phyloP scores from a whole-genome alignment of 805 yeast genomes.

The Saturnispora hagleri region DNA sequence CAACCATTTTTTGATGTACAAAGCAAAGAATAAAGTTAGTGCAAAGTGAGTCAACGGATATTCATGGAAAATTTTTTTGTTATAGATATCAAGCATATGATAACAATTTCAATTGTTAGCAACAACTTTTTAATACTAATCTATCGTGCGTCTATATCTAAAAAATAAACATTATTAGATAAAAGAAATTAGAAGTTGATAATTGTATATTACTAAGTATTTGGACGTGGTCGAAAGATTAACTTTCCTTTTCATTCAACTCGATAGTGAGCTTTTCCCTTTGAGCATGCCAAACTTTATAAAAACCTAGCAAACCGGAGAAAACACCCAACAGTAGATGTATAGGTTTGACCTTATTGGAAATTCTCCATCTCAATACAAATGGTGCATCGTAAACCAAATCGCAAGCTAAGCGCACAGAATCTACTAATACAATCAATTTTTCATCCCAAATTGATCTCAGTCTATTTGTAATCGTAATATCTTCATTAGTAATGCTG shows the following conservation, averaged over 20 bases:
- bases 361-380: conserved; percentile 32
- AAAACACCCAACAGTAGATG: conserved; percentile 27
- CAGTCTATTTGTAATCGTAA: conserved; percentile 10
- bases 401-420: conserved; percentile 37
- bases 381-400: conserved; percentile 39
- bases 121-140: too few relatives aligned
- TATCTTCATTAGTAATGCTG: neutral
- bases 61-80: neutral
- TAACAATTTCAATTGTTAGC: neutral
- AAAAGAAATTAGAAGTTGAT: neutral
- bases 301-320: conserved; percentile 25
- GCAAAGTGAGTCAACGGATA: neutral
- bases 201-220: neutral
- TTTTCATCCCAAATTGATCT: conserved; percentile 28
- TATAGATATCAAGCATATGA: neutral
- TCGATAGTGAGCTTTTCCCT: conserved; percentile 15
- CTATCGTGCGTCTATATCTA: neutral
- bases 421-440: conserved; percentile 30
- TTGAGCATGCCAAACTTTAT: conserved; percentile 25
- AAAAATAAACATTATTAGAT: too few relatives aligned
- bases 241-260: neutral
- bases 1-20: conserved; percentile 26
- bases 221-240: neutral
- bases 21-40: neutral
- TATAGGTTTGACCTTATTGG: conserved; percentile 15